A percentile compares a stretch with the other conserved stretches of the same genome.
phyloP scores from a whole-genome alignment of 176 grass and related monocot genomes.

The Triticum urartu region DNA sequence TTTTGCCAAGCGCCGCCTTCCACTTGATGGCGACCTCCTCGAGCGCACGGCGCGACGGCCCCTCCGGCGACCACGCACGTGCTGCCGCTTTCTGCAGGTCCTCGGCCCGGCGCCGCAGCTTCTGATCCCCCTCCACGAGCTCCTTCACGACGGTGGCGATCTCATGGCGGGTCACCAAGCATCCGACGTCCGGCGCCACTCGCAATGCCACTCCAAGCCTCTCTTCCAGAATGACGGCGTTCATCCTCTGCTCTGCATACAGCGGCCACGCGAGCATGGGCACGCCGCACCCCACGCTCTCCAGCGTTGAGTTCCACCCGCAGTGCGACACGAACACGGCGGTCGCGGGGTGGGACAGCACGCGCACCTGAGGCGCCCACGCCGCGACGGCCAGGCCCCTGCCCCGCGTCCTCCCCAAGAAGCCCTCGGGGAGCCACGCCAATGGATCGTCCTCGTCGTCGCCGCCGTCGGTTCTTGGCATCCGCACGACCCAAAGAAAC shows the following conservation, averaged over 20 bases:
- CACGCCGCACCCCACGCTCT: constrained; percentile 43
- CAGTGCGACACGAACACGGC: constrained; percentile 59
- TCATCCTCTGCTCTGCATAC: constrained; percentile 36
- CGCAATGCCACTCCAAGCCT: not conserved
- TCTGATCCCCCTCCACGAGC: not conserved
- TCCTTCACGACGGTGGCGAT: not conserved
- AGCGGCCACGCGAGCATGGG: constrained; percentile 60
- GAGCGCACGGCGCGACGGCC: not conserved
- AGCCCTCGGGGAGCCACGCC: not conserved
- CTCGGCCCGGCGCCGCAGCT: not conserved
- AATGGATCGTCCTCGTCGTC: not conserved
- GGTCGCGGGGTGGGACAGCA: constrained; percentile 41
- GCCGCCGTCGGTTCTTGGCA: not conserved
- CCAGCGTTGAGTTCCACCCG: constrained; percentile 78
- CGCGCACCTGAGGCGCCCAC: not conserved
- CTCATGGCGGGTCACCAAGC: not conserved
- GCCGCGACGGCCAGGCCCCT: not conserved
- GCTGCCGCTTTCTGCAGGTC: not conserved
- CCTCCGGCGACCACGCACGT: not conserved
- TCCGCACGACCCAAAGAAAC: not conserved
- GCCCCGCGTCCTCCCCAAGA: not conserved
- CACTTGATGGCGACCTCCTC: not conserved
- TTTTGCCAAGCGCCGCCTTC: not conserved
- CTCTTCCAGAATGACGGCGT: not conserved
- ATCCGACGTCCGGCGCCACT: too few species aligned